A percentile compares a stretch with the other conserved stretches of the same genome.
These are phyloP conservation scores for Epichloe sibirici DNA, from an alignment of 2,329 filamentous ascomycete species.

Conservation along the genomic window DNA sequence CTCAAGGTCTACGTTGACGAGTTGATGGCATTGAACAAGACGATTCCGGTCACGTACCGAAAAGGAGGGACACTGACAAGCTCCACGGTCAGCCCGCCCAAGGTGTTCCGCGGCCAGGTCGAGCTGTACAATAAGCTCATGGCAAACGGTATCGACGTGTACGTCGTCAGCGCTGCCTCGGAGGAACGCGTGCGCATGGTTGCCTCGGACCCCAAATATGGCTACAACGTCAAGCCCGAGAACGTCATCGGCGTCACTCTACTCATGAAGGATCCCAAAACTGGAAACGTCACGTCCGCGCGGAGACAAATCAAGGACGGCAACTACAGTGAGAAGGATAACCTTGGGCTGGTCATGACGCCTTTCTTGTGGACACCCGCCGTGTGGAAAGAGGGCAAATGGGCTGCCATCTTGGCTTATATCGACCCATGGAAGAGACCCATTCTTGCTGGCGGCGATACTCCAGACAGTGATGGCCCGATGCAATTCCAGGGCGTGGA, in stretches of 20 bases:
- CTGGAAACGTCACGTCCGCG: constrained; percentile 20
- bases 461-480: constrained; percentile 29
- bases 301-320: constrained; percentile 28
- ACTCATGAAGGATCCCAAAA: constrained; percentile 20
- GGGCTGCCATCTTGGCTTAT: constrained; percentile 29
- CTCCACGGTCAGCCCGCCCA: constrained; percentile 21
- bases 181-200: constrained; percentile 35
- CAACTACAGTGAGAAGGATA: constrained; percentile 21
- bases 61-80: constrained; percentile 19
- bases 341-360: constrained; percentile 27
- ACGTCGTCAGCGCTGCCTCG: constrained; percentile 28
- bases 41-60: constrained; percentile 24
- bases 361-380: constrained; percentile 31
- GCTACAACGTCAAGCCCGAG: constrained; percentile 31
- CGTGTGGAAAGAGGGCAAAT: constrained; percentile 32
- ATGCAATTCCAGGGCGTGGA: constrained; percentile 34
- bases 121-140: constrained; percentile 32
- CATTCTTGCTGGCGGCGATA: constrained; percentile 29
- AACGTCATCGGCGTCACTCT: constrained; percentile 32
- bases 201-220: constrained; percentile 30
- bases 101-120: constrained; percentile 26
- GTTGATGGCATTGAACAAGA: constrained; percentile 29
- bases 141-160: constrained; percentile 30
- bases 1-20: constrained; percentile 35
- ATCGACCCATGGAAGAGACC: constrained; percentile 32